Percentiles rank a stretch among this genome's conserved stretches.
Evolutionary conservation across 768 basidiomycete genomes (phyloP).

Genomic region (Collybia nuda): DNA sequence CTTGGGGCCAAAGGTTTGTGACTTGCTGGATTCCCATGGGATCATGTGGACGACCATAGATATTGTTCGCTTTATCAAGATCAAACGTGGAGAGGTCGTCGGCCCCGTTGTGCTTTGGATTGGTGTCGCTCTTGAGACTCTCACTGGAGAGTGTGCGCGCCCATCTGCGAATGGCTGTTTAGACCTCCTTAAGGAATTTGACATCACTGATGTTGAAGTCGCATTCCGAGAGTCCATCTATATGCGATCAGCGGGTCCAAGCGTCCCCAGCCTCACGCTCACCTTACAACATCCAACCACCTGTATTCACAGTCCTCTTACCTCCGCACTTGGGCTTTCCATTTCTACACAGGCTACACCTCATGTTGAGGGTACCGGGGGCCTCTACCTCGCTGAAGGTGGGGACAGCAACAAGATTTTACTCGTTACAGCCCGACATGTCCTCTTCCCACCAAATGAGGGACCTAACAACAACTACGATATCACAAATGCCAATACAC

Average conservation of each 20-base stretch:
- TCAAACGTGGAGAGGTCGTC: constrained; percentile 10
- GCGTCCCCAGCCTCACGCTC: constrained; percentile 26
- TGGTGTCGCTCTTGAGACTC: constrained; percentile 21
- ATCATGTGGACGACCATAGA: constrained; percentile 27
- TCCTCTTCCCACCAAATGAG: constrained; percentile 21
- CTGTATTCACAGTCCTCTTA: constrained; percentile 25
- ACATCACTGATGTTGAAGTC: constrained; percentile 29
- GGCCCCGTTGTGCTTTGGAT: constrained; percentile 36
- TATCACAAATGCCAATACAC: constrained; percentile 20
- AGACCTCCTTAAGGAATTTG: constrained; percentile 29
- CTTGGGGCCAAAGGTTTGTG: constrained; percentile 15
- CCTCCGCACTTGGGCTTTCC: constrained; percentile 7
- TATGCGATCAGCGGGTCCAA: constrained; percentile 21
- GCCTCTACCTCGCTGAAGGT: constrained; percentile 33
- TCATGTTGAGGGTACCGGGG: constrained; percentile 11
- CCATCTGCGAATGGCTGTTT: constrained; percentile 28
- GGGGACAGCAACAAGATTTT: constrained; percentile 24
- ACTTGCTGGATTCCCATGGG: constrained; percentile 13
- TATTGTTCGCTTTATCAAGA: constrained; percentile 28
- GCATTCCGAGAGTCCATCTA: constrained; percentile 29
- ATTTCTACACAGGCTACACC: neutral
- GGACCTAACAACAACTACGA: constrained; percentile 28
- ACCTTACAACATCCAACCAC: constrained; percentile 25
- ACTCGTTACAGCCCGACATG: constrained; percentile 28
- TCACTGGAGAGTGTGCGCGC: constrained; percentile 25